Evolutionary conservation across 2,329 filamentous ascomycete species (phyloP), one percentile per base, ranked within the genome.

Genomic region (Harringtonia aguacate): DNA sequence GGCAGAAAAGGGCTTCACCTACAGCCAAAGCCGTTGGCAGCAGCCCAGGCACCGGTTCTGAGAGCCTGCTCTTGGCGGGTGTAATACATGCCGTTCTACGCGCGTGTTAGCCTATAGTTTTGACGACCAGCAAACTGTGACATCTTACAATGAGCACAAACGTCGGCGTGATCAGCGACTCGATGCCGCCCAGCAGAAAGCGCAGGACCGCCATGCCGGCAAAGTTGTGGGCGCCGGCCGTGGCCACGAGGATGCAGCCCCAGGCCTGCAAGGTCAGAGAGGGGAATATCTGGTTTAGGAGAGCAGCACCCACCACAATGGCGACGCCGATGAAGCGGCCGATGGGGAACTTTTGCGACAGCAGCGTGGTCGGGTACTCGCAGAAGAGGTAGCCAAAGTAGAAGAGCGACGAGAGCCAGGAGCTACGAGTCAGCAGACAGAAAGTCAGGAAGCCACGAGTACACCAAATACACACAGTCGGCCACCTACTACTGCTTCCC

Each of bases 371-470:
- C 1, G 64, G 65, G 34, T 61, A 61, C 1, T 61, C 59, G 36
- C 60, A 61, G 36, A 59, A 49, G 48, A 68, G 57, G 52, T 63
- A 68, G 13, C 65, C 65, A 40, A 68, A 65, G 45, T 67, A 64
- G 44, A 64, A 58, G n/a, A 64, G 62, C 8, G 63, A 63, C 15
- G 63, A 61, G 13, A 66, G 63, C 65, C 65, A 67, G 15, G 61
- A 63, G 49, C 24, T 27, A 10, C 7, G 24, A 10, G 24, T 27
- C 24, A 27, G 24, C 24, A 27, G 24, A 27, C 24, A 27, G 24
- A 10, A 10, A 10, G 10, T 6, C 10, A 27, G 6, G 6, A 27
- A 10, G 24, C 24, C 24, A 10, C 6, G 24, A n/a, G n/a, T n/a
- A n/a, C n/a, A n/a, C n/a, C n/a, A n/a, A n/a, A n/a, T n/a, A n/a